Evolutionary conservation across 148 eudicot genomes (phyloP), one percentile per base, ranked within the genome.

Genomic region (Cornus kousa): DNA sequence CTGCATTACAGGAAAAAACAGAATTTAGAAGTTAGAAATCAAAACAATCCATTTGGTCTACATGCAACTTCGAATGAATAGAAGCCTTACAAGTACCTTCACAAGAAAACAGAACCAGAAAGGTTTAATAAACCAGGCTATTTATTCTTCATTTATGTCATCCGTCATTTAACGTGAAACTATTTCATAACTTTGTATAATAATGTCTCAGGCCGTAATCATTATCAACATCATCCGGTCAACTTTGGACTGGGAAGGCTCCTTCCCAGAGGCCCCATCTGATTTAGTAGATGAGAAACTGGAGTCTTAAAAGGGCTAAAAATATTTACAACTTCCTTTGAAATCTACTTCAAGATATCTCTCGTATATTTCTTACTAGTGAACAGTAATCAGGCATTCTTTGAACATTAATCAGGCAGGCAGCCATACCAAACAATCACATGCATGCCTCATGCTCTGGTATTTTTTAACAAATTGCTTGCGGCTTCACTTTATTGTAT

Each of bases 1-100:
- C 97, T 90, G 83, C 78, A 74, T 78, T 35, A 73, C 50, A 73
- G 80, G 76, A 80, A 37, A 37, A 14, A 12, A 50, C 3, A 14
- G 24, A 46, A 32, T n/a, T 67, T 32, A 17, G 23, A 68, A 70
- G 14, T 43, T 50, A 60, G 20, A 48, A 55, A 20, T 22, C 22
- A 57, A 57, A 57, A 57, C 17, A 13, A 2, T 9, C 0, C 19
- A 62, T 20, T 62, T 12, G 19, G 59, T 53, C 19, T 16, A 62
- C 2, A n/a, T 62, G 66, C 19, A 46, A n/a, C 22, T 40, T 53
- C 3, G 0, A 53, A 28, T 17, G 53, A 22, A 67, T 10, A 9
- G 2, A 64, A 65, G 33, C 20, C 20, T 73, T 13, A 7, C 23
- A 31, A 20, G 13, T 32, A 73, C 10, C 10, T 22, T 32, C 14